Conservation (phyloP, 2,329 filamentous ascomycete species). For the Hypoxylon sp. region DNA sequence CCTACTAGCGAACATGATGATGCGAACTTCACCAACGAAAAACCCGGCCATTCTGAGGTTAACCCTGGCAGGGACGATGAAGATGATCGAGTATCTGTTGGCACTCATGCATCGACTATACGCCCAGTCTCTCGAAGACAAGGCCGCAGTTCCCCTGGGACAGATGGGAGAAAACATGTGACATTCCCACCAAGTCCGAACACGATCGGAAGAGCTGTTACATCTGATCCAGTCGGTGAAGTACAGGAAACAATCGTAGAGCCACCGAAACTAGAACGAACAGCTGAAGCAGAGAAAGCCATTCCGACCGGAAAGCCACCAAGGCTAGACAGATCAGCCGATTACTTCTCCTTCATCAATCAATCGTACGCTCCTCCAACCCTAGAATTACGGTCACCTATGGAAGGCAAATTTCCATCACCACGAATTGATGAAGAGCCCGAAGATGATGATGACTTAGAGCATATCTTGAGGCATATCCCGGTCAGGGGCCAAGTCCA, state of each 20-base stretch:
- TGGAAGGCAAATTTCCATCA: constrained; percentile 41
- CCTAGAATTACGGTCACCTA: constrained; percentile 47
- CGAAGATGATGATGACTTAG: constrained; percentile 38
- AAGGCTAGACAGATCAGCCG: constrained; percentile 44
- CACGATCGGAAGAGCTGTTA: constrained; percentile 39
- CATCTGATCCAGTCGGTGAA: constrained; percentile 22
- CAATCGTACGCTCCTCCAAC: constrained; percentile 51
- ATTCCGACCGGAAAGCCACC: constrained; percentile 24
- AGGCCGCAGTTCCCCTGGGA: constrained; percentile 24
- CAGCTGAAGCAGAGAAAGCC: constrained; percentile 5
- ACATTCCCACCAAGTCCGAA: constrained; percentile 35
- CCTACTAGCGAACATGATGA: constrained; percentile 18
- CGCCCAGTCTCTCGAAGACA: constrained; percentile 44
- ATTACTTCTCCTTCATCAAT: constrained; percentile 52
- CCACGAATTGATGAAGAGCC: constrained; percentile 44
- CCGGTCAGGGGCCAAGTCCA: constrained; percentile 23
- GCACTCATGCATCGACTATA: constrained; percentile 48
- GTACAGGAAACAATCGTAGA: constrained; percentile 4
- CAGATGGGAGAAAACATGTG: constrained; percentile 31
- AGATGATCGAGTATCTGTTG: constrained; percentile 45
- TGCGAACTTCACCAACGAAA: constrained; percentile 8
- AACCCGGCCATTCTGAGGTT: constrained; percentile 18
- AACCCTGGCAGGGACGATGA: constrained; percentile 33
- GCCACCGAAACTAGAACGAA: constrained; percentile 6
- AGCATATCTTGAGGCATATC: constrained; percentile 36